phyloP scores from a whole-genome alignment of 306 rosid species.

The Fragaria ananassa region DNA sequence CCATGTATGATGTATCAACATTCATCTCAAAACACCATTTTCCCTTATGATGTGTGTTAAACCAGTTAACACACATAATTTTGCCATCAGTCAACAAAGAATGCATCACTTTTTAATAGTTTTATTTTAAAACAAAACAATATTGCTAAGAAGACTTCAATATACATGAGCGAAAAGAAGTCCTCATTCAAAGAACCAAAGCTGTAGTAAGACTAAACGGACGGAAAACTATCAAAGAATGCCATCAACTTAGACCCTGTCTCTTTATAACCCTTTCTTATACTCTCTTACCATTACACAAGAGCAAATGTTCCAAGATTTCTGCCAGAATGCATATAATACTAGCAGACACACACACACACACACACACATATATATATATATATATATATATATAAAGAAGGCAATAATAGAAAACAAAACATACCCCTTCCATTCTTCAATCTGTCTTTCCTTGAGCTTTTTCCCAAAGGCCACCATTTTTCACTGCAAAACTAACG shows the following conservation, averaged over 20 bases:
- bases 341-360: not conserved
- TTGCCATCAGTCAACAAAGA: not conserved
- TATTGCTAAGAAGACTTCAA: not conserved
- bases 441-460: slow-evolving; percentile 81
- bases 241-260: not conserved
- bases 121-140: not conserved
- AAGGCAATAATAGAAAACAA: not conserved
- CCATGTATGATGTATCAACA: slow-evolving; percentile 8
- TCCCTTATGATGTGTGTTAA: not conserved
- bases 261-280: not conserved
- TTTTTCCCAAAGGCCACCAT: slow-evolving; percentile 99
- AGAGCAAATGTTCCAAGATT: not conserved
- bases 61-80: not conserved
- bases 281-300: not conserved
- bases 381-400: not conserved
- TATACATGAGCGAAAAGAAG: not conserved
- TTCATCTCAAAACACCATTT: not conserved
- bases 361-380: no score
- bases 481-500: slow-evolving; percentile 39
- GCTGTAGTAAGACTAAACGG: not conserved
- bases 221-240: not conserved
- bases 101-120: not conserved
- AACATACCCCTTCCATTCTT: slow-evolving; percentile 93
- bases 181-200: not conserved
- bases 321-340: not conserved